A percentile compares a stretch with the other conserved stretches of the same genome.
These are phyloP conservation scores for Penicillium argentinense DNA, from an alignment of 495 filamentous ascomycete species.

Conservation along the genomic window DNA sequence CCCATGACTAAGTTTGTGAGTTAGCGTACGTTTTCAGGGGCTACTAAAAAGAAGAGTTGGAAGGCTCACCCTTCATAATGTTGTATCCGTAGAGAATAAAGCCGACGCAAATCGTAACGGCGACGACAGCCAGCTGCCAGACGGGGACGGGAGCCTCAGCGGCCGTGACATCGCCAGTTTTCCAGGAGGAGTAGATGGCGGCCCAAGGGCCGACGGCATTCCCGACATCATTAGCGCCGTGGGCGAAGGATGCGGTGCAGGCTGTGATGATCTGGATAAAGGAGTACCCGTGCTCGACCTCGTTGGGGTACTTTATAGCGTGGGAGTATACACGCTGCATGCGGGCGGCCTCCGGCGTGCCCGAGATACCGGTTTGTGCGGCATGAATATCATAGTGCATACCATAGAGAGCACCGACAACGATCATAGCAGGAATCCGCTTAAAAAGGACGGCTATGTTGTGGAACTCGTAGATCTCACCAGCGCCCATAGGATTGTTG, in stretches of 20 bases:
- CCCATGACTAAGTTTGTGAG: slow-evolving; percentile 53
- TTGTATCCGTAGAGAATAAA: slow-evolving; percentile 66
- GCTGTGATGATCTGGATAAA: slow-evolving; percentile 77
- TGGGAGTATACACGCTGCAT: slow-evolving; percentile 59
- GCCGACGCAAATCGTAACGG: slow-evolving; percentile 54
- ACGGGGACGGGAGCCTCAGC: slow-evolving; percentile 54
- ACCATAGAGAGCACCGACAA: slow-evolving; percentile 60
- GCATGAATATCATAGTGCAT: slow-evolving; percentile 72
- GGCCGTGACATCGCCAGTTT: slow-evolving; percentile 44
- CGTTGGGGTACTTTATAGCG: slow-evolving; percentile 68
- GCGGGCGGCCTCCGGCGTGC: slow-evolving; percentile 65
- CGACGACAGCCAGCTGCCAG: slow-evolving; percentile 60
- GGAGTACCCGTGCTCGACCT: slow-evolving; percentile 73
- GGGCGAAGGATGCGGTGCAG: slow-evolving; percentile 72
- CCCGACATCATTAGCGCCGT: slow-evolving; percentile 78
- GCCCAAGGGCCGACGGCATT: slow-evolving; percentile 76
- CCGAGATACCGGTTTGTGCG: slow-evolving; percentile 60
- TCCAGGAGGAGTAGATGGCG: slow-evolving; percentile 68
- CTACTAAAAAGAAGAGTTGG: neutral
- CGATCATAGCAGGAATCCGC: slow-evolving; percentile 60
- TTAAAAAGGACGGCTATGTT: slow-evolving; percentile 58
- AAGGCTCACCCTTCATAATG: slow-evolving; percentile 59
- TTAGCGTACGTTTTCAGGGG: slow-evolving; percentile 32
- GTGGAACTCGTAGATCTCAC: slow-evolving; percentile 64
- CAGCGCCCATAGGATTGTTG: slow-evolving; percentile 65